Percentiles rank a stretch among this genome's conserved stretches.
Evolutionary conservation across 805 yeast genomes (phyloP).

Genomic region (Yarrowia divulgata): DNA sequence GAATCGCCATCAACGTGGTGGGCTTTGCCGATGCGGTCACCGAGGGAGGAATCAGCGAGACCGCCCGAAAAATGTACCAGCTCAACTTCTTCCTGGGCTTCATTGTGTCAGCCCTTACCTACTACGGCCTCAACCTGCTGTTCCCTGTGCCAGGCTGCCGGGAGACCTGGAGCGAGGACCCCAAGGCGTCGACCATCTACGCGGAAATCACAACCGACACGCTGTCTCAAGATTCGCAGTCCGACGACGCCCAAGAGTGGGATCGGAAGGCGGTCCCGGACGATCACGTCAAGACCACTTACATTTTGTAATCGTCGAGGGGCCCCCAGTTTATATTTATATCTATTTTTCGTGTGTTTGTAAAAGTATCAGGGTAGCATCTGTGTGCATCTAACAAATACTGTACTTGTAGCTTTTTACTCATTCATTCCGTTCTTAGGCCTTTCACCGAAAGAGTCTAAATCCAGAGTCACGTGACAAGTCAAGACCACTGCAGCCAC

Average conservation of each 20-base stretch:
- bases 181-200: conserved; percentile 23
- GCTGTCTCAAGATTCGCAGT: conserved; percentile 26
- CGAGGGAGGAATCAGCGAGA: conserved; percentile 75
- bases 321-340: too few species aligned
- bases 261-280: background rate
- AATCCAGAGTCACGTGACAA: too few species aligned
- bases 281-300: background rate
- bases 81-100: conserved; percentile 82
- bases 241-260: conserved; percentile 6
- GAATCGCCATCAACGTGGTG: conserved; percentile 81
- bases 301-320: background rate
- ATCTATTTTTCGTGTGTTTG: too few species aligned
- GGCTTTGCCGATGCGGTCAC: conserved; percentile 81
- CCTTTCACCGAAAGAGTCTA: too few species aligned
- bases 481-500: too few species aligned
- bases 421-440: too few species aligned
- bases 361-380: too few species aligned
- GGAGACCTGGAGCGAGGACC: conserved; percentile 19
- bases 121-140: conserved; percentile 56
- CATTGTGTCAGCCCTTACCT: conserved; percentile 61
- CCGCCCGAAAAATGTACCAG: conserved; percentile 76
- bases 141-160: conserved; percentile 42
- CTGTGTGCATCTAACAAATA: too few species aligned
- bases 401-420: too few species aligned
- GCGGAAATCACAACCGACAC: conserved; percentile 23